Conservation (phyloP, 345 rosid species). For the Microcos paniculata region DNA sequence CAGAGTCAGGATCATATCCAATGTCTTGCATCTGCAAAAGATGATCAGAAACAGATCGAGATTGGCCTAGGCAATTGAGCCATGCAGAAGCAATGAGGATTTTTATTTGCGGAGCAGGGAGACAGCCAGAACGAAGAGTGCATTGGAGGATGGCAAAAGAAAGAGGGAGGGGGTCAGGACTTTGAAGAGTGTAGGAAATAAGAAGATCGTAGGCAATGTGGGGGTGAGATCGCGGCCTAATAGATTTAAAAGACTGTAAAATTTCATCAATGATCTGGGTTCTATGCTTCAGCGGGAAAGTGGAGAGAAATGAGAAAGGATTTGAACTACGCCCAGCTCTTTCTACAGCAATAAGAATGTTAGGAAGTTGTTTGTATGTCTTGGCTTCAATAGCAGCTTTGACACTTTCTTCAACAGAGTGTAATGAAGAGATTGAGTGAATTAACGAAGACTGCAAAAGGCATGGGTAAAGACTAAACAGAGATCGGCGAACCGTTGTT, state of each 20-base stretch:
- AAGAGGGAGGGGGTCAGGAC: constrained; percentile 56
- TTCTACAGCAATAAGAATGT: constrained; percentile 45
- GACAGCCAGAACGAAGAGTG: constrained; percentile 72
- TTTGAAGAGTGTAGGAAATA: constrained; percentile 67
- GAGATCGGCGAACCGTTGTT: constrained; percentile 18
- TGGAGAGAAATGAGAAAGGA: constrained; percentile 68
- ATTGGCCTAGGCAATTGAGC: constrained; percentile 38
- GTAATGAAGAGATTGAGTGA: constrained; percentile 37
- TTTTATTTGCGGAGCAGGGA: constrained; percentile 57
- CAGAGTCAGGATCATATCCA: constrained; percentile 68
- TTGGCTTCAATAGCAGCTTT: constrained; percentile 57
- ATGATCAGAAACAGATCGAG: constrained; percentile 39
- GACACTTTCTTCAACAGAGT: constrained; percentile 47
- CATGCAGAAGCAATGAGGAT: constrained; percentile 65
- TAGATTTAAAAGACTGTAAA: constrained; percentile 52
- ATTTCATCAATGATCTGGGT: constrained; percentile 58
- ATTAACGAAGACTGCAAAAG: constrained; percentile 13
- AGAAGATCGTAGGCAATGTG: constrained; percentile 53
- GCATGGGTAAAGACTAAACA: constrained; percentile 16
- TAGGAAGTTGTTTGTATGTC: constrained; percentile 56
- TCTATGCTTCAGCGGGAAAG: constrained; percentile 37
- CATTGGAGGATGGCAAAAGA: constrained; percentile 68
- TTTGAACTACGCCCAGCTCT: constrained; percentile 41
- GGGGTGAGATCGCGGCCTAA: constrained; percentile 58
- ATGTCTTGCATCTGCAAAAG: constrained; percentile 57